Percentiles rank a stretch among this genome's conserved stretches.
Conservation (phyloP, 2,329 filamentous ascomycete species). For the Kalmusia sp. region DNA sequence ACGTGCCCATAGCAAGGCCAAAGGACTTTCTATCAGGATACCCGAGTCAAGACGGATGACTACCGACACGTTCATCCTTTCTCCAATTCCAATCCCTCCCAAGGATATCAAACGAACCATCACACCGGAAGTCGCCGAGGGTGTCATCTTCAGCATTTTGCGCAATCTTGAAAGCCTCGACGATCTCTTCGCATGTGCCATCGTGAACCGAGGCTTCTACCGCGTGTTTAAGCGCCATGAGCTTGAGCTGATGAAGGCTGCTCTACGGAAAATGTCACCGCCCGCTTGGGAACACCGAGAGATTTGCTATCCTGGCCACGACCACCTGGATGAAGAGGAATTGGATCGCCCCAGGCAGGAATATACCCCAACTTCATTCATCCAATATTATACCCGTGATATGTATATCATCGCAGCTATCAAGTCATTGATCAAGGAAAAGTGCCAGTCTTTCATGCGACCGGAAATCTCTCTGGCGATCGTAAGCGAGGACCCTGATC, state of each 20-base stretch:
- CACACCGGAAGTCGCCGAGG: slow-evolving; percentile 53
- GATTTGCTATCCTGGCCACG: slow-evolving; percentile 60
- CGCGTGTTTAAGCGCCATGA: slow-evolving; percentile 65
- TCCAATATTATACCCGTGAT: slow-evolving; percentile 60
- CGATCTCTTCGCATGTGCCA: slow-evolving; percentile 62
- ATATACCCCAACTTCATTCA: slow-evolving; percentile 61
- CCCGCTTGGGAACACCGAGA: slow-evolving; percentile 68
- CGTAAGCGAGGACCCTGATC: slow-evolving; percentile 53
- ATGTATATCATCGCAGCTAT: slow-evolving; percentile 61
- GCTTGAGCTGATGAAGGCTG: slow-evolving; percentile 59
- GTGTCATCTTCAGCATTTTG: slow-evolving; percentile 61
- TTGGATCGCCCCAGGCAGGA: slow-evolving; percentile 56
- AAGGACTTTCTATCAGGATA: slow-evolving; percentile 32
- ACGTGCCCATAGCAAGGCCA: slow-evolving; percentile 22
- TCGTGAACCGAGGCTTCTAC: slow-evolving; percentile 64
- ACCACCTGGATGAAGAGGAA: slow-evolving; percentile 48
- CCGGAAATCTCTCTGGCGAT: slow-evolving; percentile 63
- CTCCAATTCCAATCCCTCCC: slow-evolving; percentile 25
- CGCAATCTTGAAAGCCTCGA: slow-evolving; percentile 56
- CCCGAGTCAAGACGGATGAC: slow-evolving; percentile 27
- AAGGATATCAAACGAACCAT: slow-evolving; percentile 41
- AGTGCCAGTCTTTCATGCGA: slow-evolving; percentile 62
- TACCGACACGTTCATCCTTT: slow-evolving; percentile 27
- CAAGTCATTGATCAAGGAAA: slow-evolving; percentile 63
- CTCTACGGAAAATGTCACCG: slow-evolving; percentile 61